Base-by-base conservation (phyloP, 2,329 filamentous ascomycete species). In the Penicillium sp. region DNA sequence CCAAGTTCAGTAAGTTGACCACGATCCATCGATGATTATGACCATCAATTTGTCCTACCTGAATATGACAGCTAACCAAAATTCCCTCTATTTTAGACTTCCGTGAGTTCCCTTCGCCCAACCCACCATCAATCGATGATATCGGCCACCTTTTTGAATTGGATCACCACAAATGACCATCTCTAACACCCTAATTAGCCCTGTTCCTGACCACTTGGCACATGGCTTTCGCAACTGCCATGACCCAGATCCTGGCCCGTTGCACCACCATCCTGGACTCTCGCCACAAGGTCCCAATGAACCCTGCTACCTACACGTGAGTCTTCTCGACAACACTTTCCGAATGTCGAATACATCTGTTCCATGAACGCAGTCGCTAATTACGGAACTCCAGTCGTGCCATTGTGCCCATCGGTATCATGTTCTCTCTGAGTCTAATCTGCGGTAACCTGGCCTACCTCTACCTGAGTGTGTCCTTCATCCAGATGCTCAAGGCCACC, bases 401-500 rank as follows among this genome's bases (percentile, higher is more conserved):
- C 42, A 96, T 97, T 65, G 88, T 97, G 33, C 93, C 93, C 53
- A 97, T 97, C 68, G 93, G 93, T 63, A 77, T 96, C 72, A 95
- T 96, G 80, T 97, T 97, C 86, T 94, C 90, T 72, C 81, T 97
- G 80, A 94, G 89, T 77, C 83, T 97, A 80, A 97, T 97, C 73
- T 97, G 92, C 77, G 92, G 92, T 71, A 97, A 97, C 80, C 78
- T 96, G 77, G 92, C 93, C 67, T 97, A 97, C 74, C 85, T 97
- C 52, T 96, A 97, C 77, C 85, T 97, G 58, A 94, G 89, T 64
- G 93, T 97, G 54, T 90, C 93, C 57, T 97, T 97, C 76, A 97
- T 97, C 70, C 93, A 97, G 82, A 97, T 97, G 93, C 87, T 97
- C 75, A 97, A 97, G 89, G 93, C 93, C 62, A 96, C 92, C 47